These are phyloP conservation scores for Ceratobasidium sp. DNA, from an alignment of 1,284 basidiomycete species.

Conservation along the genomic window DNA sequence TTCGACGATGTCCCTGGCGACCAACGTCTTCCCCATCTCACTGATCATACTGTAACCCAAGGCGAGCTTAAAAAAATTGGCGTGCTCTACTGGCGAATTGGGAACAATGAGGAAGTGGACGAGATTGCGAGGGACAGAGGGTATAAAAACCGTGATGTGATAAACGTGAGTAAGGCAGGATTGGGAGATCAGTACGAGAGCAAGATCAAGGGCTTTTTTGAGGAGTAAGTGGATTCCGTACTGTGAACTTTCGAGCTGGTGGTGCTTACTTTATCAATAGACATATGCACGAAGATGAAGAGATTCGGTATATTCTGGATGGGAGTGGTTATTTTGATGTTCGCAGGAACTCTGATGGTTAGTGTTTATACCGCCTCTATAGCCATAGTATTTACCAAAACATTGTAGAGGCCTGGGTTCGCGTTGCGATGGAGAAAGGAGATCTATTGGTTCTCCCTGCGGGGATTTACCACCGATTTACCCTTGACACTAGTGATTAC, in stretches of 20 bases:
- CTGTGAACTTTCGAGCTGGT: not conserved
- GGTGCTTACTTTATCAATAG: constrained; percentile 54
- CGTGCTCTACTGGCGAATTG: constrained; percentile 69
- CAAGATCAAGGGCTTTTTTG: constrained; percentile 82
- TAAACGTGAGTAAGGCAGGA: constrained; percentile 76
- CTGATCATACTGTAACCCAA: constrained; percentile 63
- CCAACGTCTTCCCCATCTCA: constrained; percentile 73
- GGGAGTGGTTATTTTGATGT: constrained; percentile 90
- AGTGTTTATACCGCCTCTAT: constrained; percentile 19
- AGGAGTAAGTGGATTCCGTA: constrained; percentile 65
- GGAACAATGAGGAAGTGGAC: constrained; percentile 62
- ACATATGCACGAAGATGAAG: constrained; percentile 91
- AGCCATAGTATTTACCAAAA: constrained; percentile 44
- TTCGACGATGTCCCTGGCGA: constrained; percentile 80
- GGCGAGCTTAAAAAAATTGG: constrained; percentile 65
- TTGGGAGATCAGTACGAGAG: constrained; percentile 81
- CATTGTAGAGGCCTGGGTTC: constrained; percentile 67
- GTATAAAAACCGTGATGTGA: constrained; percentile 82
- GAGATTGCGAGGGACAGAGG: constrained; percentile 69
- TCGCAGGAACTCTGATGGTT: constrained; percentile 60
- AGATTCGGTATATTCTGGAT: constrained; percentile 84
- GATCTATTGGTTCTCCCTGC: constrained; percentile 80
- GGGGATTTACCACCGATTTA: constrained; percentile 91
- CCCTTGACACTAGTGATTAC: constrained; percentile 73
- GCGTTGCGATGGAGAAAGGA: constrained; percentile 71